A percentile compares a stretch with the other conserved stretches of the same genome.
Evolutionary conservation across 768 basidiomycete species (phyloP).

Genomic region (Dacryopinax spathularia): DNA sequence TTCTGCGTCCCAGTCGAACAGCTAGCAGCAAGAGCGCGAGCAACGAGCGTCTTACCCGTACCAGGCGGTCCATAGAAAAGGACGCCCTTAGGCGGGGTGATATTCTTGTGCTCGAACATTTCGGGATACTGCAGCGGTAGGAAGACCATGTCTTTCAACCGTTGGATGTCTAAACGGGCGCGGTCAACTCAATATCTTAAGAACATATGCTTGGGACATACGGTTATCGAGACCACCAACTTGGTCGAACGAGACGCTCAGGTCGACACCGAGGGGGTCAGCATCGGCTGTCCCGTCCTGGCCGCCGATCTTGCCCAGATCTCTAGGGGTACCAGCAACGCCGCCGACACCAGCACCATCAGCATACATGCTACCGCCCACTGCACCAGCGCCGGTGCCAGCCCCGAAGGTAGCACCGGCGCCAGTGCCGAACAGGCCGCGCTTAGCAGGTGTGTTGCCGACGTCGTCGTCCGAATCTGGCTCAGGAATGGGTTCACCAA

Average conservation of each 20-base stretch:
- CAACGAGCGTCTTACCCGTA: slow-evolving; percentile 92
- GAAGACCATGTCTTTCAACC: slow-evolving; percentile 95
- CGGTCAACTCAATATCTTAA: slow-evolving; percentile 1
- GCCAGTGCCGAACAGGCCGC: slow-evolving; percentile 24
- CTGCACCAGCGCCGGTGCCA: slow-evolving; percentile 28
- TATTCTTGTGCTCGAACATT: slow-evolving; percentile 82
- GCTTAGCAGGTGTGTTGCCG: slow-evolving; percentile 10
- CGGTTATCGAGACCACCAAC: slow-evolving; percentile 93
- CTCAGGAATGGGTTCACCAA: slow-evolving; percentile 21
- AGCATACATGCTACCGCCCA: slow-evolving; percentile 37
- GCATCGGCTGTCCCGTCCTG: slow-evolving; percentile 65
- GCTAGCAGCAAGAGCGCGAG: slow-evolving; percentile 85
- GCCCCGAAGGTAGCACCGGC: slow-evolving; percentile 29
- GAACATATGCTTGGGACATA: slow-evolving; percentile 27
- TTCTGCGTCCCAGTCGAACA: slow-evolving; percentile 74
- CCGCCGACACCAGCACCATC: slow-evolving; percentile 29
- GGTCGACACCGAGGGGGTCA: slow-evolving; percentile 87
- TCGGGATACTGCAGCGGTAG: slow-evolving; percentile 92
- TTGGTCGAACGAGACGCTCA: slow-evolving; percentile 88
- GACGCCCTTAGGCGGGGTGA: slow-evolving; percentile 92
- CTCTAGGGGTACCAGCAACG: slow-evolving; percentile 65
- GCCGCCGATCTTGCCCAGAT: slow-evolving; percentile 72
- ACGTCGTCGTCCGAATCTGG: slow-evolving; percentile 22
- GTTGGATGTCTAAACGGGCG: slow-evolving; percentile 62
- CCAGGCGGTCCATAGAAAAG: slow-evolving; percentile 97